Percentiles rank a stretch among this genome's conserved stretches.
Conservation (phyloP, 2,329 filamentous ascomycete genomes). For the Fusarium camptoceras region DNA sequence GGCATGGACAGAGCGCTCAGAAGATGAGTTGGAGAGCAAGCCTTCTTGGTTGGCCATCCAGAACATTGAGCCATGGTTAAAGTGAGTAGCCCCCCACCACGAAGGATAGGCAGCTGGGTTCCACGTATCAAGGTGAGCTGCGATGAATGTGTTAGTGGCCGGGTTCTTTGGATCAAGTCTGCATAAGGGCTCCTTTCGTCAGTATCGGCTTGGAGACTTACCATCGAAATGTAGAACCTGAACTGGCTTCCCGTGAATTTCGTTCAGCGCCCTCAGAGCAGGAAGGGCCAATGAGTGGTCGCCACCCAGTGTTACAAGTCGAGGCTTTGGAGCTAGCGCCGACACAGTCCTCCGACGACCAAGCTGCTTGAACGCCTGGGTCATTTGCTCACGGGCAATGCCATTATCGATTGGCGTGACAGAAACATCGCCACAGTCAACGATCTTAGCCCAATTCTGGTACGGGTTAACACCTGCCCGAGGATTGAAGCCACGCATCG, state of each 20-base stretch:
- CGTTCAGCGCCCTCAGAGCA: slow-evolving; percentile 73
- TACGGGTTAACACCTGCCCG: slow-evolving; percentile 88
- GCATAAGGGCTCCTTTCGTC: background rate
- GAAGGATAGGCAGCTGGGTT: slow-evolving; percentile 83
- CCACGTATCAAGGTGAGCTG: slow-evolving; percentile 83
- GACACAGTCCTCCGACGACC: slow-evolving; percentile 55
- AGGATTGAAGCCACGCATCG: slow-evolving; percentile 82
- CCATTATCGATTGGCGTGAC: slow-evolving; percentile 88
- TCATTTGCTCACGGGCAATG: slow-evolving; percentile 86
- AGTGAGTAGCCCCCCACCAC: slow-evolving; percentile 74
- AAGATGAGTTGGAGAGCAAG: slow-evolving; percentile 76
- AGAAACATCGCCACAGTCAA: slow-evolving; percentile 93
- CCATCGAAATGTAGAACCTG: slow-evolving; percentile 80
- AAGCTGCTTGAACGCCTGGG: slow-evolving; percentile 79
- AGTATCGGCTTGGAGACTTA: slow-evolving; percentile 3
- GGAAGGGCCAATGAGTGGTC: slow-evolving; percentile 79
- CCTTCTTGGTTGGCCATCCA: slow-evolving; percentile 87
- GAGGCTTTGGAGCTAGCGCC: slow-evolving; percentile 56
- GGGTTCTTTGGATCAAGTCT: background rate
- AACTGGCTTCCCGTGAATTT: slow-evolving; percentile 70
- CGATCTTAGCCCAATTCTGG: slow-evolving; percentile 80
- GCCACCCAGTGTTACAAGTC: slow-evolving; percentile 77
- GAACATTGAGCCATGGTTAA: slow-evolving; percentile 93
- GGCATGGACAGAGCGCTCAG: slow-evolving; percentile 81
- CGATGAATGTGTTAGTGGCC: background rate